Conservation (phyloP, 129 eudicot genomes). For the Escallonia rubra region DNA sequence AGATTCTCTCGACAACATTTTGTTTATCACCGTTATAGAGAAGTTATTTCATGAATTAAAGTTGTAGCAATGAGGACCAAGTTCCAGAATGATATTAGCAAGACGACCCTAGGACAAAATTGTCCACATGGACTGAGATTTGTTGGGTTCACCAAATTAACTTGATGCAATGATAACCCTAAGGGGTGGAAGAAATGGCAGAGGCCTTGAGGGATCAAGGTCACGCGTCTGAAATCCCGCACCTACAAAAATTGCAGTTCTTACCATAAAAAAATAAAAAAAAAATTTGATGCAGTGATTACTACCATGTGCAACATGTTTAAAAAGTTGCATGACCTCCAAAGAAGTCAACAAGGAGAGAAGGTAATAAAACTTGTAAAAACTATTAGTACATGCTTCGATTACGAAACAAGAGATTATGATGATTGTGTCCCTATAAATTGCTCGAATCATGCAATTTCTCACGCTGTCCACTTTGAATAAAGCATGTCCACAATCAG, state of each 20-base stretch:
- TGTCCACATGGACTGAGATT: not conserved
- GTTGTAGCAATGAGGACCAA: too few relatives aligned
- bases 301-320: not conserved
- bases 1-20: too few relatives aligned
- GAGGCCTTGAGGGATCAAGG: too few relatives aligned
- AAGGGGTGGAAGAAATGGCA: not conserved
- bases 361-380: slow-evolving; percentile 4
- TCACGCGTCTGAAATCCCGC: too few relatives aligned
- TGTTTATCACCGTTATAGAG: too few relatives aligned
- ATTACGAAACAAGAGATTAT: slow-evolving; percentile 10
- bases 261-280: slow-evolving; percentile 4
- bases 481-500: slow-evolving; percentile 26
- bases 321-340: not conserved
- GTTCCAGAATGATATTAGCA: too few relatives aligned
- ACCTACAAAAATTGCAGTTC: too few relatives aligned
- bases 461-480: slow-evolving; percentile 51
- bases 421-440: slow-evolving; percentile 25
- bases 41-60: too few relatives aligned
- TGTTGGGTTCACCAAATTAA: not conserved
- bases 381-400: not conserved
- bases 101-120: too few relatives aligned
- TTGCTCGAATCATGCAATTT: slow-evolving; percentile 29
- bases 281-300: too few relatives aligned
- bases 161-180: slow-evolving; percentile 2
- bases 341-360: not conserved